Evolutionary conservation across 805 yeast species (phyloP), one percentile per base, ranked within the genome.

Genomic region (Lachancea thermotolerans): DNA sequence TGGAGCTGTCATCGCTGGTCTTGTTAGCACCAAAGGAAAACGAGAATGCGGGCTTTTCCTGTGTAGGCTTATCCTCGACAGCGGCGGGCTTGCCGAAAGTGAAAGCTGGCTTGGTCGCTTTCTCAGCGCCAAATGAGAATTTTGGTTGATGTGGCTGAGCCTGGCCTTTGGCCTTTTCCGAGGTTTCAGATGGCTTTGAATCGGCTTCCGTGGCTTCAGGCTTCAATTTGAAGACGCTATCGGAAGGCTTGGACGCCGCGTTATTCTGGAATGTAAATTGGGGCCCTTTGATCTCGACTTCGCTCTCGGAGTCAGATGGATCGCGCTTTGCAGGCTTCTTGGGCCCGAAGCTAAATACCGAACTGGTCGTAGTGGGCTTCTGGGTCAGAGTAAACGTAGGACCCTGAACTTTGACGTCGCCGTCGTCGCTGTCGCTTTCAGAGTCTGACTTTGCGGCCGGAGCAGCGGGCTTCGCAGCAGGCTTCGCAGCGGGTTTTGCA

Each of bases 381-480:
- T 68, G 56, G 12, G 58, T 60, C 28, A 77, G 50, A 8, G 71
- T 73, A 59, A 86, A 86, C 11, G 71, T 64, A 16, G 95, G 95
- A 1, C 95, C 95, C 61, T 85, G 77, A 27, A 83, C 74, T 58
- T 80, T 82, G 21, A 81, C 64, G 32, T 79, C 85, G 16, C 79
- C 79, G 30, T 79, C 85, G 37, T 77, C 81, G 1, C 74, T 67
- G 42, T 42, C 45, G 28, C 29, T 28, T 10, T 37, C 25, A n/a
- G 21, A 18, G 10, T 7, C 37, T 10, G 42, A 27, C 17, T 15
- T 9, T 2, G 29, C 8, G 3, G 5, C 28, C 4, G 55, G 39
- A n/a, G 35, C 25, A 21, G 35, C 35, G 17, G 41, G 37, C 27
- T 36, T 35, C 47, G 48, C 21, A 11, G 48, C 27, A 12, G 47